Evolutionary conservation across 2,329 filamentous ascomycete species (phyloP).

Genomic region (Emergomyces orientalis): DNA sequence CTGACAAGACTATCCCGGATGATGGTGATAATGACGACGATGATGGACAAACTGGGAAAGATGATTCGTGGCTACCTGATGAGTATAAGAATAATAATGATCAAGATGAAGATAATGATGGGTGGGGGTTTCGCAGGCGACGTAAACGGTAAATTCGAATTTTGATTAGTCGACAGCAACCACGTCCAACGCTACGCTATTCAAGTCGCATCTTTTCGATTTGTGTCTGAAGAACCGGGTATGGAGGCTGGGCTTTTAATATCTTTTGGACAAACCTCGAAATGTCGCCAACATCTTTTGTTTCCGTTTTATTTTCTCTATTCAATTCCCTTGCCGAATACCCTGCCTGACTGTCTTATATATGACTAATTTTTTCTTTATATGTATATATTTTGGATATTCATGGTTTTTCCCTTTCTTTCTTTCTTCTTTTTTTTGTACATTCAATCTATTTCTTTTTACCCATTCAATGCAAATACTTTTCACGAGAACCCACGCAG

Average conservation of each 20-base stretch:
- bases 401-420: not conserved
- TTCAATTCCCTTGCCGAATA: too few species aligned
- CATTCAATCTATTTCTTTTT: not conserved
- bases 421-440: not conserved
- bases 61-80: slow-evolving; percentile 2
- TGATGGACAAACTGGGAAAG: not conserved
- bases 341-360: too few species aligned
- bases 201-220: not conserved
- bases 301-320: too few species aligned
- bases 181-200: not conserved
- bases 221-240: not conserved
- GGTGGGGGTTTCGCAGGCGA: not conserved
- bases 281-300: too few species aligned
- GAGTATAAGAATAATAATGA: slow-evolving; percentile 1
- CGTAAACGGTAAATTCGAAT: not conserved
- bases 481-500: too few species aligned
- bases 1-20: not conserved
- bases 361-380: too few species aligned
- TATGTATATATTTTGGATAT: too few species aligned
- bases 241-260: not conserved
- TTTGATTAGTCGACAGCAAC: not conserved
- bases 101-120: slow-evolving; percentile 1
- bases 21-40: not conserved
- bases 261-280: not conserved
- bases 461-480: not conserved